phyloP scores from a whole-genome alignment of 371 early-diverging fungal species.

The Mortierella sp. region DNA sequence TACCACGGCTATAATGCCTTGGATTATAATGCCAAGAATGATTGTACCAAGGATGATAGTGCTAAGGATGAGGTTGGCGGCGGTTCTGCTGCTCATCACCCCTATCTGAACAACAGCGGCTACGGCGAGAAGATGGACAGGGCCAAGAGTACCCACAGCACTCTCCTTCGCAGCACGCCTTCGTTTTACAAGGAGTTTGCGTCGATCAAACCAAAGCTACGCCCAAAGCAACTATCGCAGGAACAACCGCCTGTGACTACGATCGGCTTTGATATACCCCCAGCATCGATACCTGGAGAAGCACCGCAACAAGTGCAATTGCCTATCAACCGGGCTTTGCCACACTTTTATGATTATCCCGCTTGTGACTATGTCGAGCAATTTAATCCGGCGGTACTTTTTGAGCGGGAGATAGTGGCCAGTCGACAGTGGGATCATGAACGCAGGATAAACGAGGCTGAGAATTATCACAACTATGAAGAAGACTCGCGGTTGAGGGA shows the following conservation, averaged over 20 bases:
- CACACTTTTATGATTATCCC: not conserved
- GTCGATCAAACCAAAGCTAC: not conserved
- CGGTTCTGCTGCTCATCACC: not conserved
- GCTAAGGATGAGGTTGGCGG: not conserved
- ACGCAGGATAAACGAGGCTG: not conserved
- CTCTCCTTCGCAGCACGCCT: not conserved
- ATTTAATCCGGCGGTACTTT: not conserved
- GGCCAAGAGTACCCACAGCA: not conserved
- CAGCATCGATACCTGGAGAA: not conserved
- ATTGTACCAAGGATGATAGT: not conserved
- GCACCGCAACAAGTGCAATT: not conserved
- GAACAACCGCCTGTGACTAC: not conserved
- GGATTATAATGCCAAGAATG: too few species aligned
- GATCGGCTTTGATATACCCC: not conserved
- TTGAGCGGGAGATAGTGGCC: not conserved
- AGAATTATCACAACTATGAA: not conserved
- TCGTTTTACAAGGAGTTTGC: conserved; percentile 1
- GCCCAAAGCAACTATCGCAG: not conserved
- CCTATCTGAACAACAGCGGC: not conserved
- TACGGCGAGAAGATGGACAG: not conserved
- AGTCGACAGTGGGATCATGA: not conserved
- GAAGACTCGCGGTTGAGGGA: not conserved
- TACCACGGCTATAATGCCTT: not conserved
- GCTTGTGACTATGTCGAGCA: not conserved
- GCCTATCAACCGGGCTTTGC: not conserved